These are phyloP conservation scores for Casaregolazyma lundiana DNA, from an alignment of 1,139 yeast genomes.

Conservation along the genomic window DNA sequence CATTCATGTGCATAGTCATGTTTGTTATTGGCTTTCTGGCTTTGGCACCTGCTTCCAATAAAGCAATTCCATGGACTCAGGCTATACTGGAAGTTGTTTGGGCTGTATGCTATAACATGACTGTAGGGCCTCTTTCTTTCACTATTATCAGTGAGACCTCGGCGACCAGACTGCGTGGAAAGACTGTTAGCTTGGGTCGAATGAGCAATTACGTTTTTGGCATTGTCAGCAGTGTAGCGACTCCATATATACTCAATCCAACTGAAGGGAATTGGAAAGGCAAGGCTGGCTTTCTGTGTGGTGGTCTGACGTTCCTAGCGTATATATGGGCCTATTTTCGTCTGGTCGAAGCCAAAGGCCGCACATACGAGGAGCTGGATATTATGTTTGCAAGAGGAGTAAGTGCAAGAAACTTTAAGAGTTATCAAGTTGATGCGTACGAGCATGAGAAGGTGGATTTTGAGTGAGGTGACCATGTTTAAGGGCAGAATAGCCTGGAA, in stretches of 20 bases:
- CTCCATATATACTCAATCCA: slow-evolving; percentile 56
- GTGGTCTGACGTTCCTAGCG: slow-evolving; percentile 40
- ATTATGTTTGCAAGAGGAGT: slow-evolving; percentile 42
- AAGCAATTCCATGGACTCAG: too few relatives aligned
- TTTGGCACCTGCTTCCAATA: too few relatives aligned
- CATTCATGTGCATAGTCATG: too few relatives aligned
- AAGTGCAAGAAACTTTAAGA: slow-evolving; percentile 30
- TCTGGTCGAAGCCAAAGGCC: slow-evolving; percentile 53
- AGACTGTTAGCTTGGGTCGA: slow-evolving; percentile 50
- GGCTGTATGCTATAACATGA: too few relatives aligned
- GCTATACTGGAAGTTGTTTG: too few relatives aligned
- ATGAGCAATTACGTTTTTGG: slow-evolving; percentile 37
- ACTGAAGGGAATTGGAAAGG: slow-evolving; percentile 53
- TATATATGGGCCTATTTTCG: slow-evolving; percentile 45
- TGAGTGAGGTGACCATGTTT: too few relatives aligned
- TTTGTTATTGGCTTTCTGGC: too few relatives aligned
- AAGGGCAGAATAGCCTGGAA: too few relatives aligned
- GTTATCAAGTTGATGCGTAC: slow-evolving; percentile 1
- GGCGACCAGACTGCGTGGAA: slow-evolving; percentile 41
- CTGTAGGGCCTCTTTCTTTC: slow-evolving; percentile 10
- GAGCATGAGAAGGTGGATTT: background rate
- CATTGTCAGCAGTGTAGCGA: slow-evolving; percentile 40
- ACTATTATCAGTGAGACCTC: slow-evolving; percentile 10
- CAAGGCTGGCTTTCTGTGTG: slow-evolving; percentile 54
- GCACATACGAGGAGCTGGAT: slow-evolving; percentile 58